Conservation (phyloP, 805 yeast genomes). For the Candida arabinofermentans region DNA sequence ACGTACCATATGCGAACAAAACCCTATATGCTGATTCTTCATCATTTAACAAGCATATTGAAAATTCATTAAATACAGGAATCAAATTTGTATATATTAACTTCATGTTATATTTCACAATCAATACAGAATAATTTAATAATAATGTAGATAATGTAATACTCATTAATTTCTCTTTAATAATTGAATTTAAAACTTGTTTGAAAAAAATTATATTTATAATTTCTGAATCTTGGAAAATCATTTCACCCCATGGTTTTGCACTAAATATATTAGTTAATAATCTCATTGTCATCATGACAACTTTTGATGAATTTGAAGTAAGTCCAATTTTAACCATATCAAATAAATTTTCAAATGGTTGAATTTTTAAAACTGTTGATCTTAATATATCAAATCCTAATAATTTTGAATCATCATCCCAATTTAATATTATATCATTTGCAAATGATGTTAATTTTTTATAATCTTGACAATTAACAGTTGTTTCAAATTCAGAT, state of each 20-base stretch:
- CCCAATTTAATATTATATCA: constrained; percentile 45
- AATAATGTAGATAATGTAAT: constrained; percentile 47
- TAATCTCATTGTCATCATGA: constrained; percentile 55
- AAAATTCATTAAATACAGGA: constrained; percentile 14
- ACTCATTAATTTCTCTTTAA: constrained; percentile 25
- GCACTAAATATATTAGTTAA: constrained; percentile 52
- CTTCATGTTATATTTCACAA: constrained; percentile 27
- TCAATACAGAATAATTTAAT: constrained; percentile 43
- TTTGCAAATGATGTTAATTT: constrained; percentile 30
- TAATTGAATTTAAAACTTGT: constrained; percentile 17
- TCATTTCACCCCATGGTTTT: constrained; percentile 41
- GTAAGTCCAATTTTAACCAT: constrained; percentile 40
- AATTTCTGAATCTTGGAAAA: constrained; percentile 40
- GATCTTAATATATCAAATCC: constrained; percentile 59
- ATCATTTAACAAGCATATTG: constrained; percentile 25
- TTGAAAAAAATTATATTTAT: constrained; percentile 33
- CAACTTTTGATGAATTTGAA: constrained; percentile 29
- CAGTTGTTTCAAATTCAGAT: constrained; percentile 46
- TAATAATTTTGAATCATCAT: constrained; percentile 40
- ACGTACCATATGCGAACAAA: constrained; percentile 59
- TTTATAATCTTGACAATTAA: constrained; percentile 40
- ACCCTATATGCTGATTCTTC: constrained; percentile 70
- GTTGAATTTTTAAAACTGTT: constrained; percentile 40
- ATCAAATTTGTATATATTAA: constrained; percentile 29
- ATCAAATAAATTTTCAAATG: constrained; percentile 36